Percentiles rank a stretch among this genome's conserved stretches.
These are phyloP conservation scores for Astragalus membranaceus DNA, from an alignment of 306 rosid genomes.

Conservation along the genomic window DNA sequence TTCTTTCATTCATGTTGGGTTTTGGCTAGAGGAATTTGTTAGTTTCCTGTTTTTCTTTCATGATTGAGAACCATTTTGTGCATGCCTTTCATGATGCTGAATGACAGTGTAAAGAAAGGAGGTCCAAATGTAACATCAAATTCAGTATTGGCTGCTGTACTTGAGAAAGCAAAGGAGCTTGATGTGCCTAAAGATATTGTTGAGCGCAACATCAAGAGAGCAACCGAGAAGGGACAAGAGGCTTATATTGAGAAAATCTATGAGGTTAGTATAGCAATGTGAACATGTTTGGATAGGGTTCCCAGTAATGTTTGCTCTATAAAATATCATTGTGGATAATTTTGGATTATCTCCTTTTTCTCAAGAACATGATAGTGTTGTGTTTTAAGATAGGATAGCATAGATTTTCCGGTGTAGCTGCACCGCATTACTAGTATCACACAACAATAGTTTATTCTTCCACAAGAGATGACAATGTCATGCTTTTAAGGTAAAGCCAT, in stretches of 20 bases:
- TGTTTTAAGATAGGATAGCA: not conserved
- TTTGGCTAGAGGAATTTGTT: slow-evolving; percentile 8
- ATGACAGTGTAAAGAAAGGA: slow-evolving; percentile 63
- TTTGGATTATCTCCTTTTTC: slow-evolving; percentile 10
- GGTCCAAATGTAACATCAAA: slow-evolving; percentile 75
- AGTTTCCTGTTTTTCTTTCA: not conserved
- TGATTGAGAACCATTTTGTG: not conserved
- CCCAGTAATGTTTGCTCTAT: not conserved
- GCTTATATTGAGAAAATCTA: slow-evolving; percentile 80
- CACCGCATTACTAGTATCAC: not conserved
- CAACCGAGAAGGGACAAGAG: slow-evolving; percentile 91
- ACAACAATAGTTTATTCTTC: not conserved
- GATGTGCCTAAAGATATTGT: slow-evolving; percentile 87
- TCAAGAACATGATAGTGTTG: not conserved
- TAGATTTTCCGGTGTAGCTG: not conserved
- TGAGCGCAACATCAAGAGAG: slow-evolving; percentile 84
- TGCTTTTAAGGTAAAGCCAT: not conserved
- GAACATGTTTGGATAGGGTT: not conserved
- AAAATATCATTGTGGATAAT: not conserved
- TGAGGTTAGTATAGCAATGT: slow-evolving; percentile 46
- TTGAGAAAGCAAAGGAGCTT: slow-evolving; percentile 89
- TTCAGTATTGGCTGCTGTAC: slow-evolving; percentile 60
- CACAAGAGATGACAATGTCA: not conserved
- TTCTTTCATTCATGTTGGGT: slow-evolving; percentile 5
- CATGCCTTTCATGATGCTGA: slow-evolving; percentile 8